Conservation (phyloP, 78 protist genomes). For the Planoprotostelium fungivorum region DNA sequence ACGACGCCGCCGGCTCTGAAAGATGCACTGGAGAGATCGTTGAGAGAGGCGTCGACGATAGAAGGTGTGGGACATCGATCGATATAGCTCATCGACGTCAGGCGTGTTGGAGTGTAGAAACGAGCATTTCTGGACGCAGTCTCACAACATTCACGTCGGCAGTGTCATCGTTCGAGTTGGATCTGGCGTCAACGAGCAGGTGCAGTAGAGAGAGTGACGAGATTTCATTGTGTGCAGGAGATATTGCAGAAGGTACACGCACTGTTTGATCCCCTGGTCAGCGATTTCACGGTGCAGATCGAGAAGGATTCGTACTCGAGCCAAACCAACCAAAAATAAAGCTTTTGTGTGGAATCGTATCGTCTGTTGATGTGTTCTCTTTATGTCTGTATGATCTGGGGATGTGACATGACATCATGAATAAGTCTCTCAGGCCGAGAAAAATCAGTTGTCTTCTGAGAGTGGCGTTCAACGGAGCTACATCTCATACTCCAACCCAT, state of each 20-base stretch:
- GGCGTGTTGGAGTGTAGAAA: conserved; percentile 7
- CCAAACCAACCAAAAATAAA: too few relatives aligned
- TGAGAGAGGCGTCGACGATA: conserved; percentile 11
- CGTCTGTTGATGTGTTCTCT: too few relatives aligned
- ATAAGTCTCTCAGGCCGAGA: too few relatives aligned
- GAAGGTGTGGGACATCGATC: conserved; percentile 14
- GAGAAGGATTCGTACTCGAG: conserved; percentile 33
- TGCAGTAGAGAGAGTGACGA: too few relatives aligned
- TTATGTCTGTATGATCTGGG: too few relatives aligned
- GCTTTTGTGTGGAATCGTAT: too few relatives aligned
- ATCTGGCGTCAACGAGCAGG: conserved; percentile 20
- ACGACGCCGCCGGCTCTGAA: conserved; percentile 29
- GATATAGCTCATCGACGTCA: neutral
- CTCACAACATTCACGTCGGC: conserved; percentile 30
- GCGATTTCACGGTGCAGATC: conserved; percentile 41
- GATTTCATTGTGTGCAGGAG: neutral
- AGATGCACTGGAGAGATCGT: conserved; percentile 11
- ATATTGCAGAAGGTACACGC: conserved; percentile 9
- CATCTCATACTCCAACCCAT: too few relatives aligned
- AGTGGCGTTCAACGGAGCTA: too few relatives aligned
- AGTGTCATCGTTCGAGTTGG: conserved; percentile 11
- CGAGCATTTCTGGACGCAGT: conserved; percentile 55
- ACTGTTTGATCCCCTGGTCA: conserved; percentile 12
- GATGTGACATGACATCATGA: too few relatives aligned
- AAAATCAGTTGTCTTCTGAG: too few relatives aligned